Evolutionary conservation across 306 rosid species (phyloP).

Genomic region (Corylus avellana): DNA sequence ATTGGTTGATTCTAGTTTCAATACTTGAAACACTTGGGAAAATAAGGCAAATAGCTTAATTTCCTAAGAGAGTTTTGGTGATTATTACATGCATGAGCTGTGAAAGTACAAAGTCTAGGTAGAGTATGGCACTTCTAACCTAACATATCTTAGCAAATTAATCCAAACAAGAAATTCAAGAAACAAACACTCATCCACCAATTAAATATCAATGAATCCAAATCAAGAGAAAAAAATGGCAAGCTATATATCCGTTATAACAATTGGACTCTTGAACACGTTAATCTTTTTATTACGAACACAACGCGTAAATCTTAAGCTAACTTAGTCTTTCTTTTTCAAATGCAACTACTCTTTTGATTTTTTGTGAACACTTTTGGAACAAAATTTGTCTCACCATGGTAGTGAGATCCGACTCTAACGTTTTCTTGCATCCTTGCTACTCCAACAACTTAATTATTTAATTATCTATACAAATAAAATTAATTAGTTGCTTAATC

Average conservation of each 20-base stretch:
- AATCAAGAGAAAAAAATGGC: too few species aligned
- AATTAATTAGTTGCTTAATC: conserved; percentile 16
- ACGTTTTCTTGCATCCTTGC: conserved; percentile 30
- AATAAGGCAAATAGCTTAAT: conserved; percentile 19
- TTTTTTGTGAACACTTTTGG: conserved; percentile 36
- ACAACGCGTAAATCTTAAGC: neutral
- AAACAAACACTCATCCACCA: conserved; percentile 16
- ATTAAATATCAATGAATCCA: neutral
- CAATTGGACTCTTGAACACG: neutral
- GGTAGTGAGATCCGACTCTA: neutral
- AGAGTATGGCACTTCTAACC: conserved; percentile 33
- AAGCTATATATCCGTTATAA: neutral
- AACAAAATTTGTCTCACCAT: conserved; percentile 27
- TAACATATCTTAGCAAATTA: conserved; percentile 28
- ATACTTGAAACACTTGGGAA: neutral
- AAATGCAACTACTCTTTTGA: conserved; percentile 46
- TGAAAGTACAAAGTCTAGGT: conserved; percentile 23
- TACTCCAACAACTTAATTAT: conserved; percentile 35
- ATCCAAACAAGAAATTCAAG: conserved; percentile 18
- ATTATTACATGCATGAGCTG: conserved; percentile 4
- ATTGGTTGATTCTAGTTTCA: conserved; percentile 8
- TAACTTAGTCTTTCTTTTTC: conserved; percentile 13
- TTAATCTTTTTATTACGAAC: neutral
- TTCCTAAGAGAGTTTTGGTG: conserved; percentile 12
- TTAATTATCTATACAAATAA: neutral